phyloP scores from a whole-genome alignment of 345 rosid genomes.

The Gossypium sturtianum region DNA sequence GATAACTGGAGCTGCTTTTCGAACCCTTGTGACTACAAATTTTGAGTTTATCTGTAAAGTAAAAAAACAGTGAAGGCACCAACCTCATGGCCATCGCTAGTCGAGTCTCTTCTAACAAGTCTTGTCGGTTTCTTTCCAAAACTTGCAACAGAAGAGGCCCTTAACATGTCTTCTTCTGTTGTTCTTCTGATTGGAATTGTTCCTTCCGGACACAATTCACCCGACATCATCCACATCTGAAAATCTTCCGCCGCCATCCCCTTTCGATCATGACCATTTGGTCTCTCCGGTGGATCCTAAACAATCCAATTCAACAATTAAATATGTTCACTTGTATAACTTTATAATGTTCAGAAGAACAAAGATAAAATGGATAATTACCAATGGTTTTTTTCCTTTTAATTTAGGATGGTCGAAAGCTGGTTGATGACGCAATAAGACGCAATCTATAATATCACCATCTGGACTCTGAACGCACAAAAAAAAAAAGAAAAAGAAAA shows the following conservation, averaged over 20 bases:
- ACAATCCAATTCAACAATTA: slow-evolving; percentile 3
- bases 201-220: slow-evolving; percentile 83
- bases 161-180: slow-evolving; percentile 66
- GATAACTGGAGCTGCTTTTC: not conserved
- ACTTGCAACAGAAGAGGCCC: slow-evolving; percentile 61
- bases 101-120: slow-evolving; percentile 68
- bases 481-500: not conserved
- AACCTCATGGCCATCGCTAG: slow-evolving; percentile 90
- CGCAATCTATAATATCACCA: slow-evolving; percentile 87
- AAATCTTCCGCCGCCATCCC: slow-evolving; percentile 35
- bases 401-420: slow-evolving; percentile 88
- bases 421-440: slow-evolving; percentile 66
- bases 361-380: slow-evolving; percentile 12
- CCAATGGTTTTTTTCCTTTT: slow-evolving; percentile 67
- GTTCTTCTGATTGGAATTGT: slow-evolving; percentile 95
- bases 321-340: not conserved
- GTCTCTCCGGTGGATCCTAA: slow-evolving; percentile 77
- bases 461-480: slow-evolving; percentile 63
- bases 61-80: not conserved
- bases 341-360: not conserved
- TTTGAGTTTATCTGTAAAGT: too few relatives aligned
- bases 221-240: slow-evolving; percentile 73
- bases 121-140: slow-evolving; percentile 64
- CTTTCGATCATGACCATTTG: slow-evolving; percentile 34
- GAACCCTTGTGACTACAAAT: not conserved